Conservation (phyloP, 441 rosid genomes). For the Corymbia calophylla region DNA sequence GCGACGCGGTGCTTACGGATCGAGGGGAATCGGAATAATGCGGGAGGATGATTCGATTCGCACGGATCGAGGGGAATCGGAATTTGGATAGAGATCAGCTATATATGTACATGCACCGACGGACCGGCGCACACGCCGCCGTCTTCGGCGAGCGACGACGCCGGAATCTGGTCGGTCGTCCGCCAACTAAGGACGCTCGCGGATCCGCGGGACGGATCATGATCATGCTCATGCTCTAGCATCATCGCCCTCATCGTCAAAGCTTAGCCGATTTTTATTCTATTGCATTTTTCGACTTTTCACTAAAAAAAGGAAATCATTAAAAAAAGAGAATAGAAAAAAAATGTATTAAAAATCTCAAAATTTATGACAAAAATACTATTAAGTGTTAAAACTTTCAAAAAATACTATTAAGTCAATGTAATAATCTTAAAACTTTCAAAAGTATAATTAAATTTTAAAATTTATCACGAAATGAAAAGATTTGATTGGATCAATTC, state of each 20-base stretch:
- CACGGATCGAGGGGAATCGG: not conserved
- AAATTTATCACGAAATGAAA: too few species aligned
- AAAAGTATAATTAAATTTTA: too few species aligned
- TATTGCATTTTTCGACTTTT: not conserved
- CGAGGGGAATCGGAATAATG: not conserved
- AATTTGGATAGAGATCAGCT: not conserved
- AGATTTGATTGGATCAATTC: too few species aligned
- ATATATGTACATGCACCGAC: not conserved
- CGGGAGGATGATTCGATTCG: not conserved
- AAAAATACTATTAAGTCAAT: too few species aligned
- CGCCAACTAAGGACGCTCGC: not conserved
- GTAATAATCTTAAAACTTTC: too few species aligned
- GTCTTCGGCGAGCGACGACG: not conserved
- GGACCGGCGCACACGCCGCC: not conserved
- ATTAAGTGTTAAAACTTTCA: too few species aligned
- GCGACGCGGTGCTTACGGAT: not conserved
- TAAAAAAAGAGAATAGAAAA: not conserved
- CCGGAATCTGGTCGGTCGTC: not conserved
- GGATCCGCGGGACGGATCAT: not conserved
- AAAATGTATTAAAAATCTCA: too few species aligned
- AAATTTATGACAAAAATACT: too few species aligned
- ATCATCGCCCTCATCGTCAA: not conserved
- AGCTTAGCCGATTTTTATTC: not conserved
- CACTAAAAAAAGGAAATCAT: not conserved
- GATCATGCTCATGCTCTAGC: not conserved